A percentile compares a stretch with the other conserved stretches of the same genome.
These are phyloP conservation scores for Saraca asoca DNA, from an alignment of 331 rosid genomes.

Conservation along the genomic window DNA sequence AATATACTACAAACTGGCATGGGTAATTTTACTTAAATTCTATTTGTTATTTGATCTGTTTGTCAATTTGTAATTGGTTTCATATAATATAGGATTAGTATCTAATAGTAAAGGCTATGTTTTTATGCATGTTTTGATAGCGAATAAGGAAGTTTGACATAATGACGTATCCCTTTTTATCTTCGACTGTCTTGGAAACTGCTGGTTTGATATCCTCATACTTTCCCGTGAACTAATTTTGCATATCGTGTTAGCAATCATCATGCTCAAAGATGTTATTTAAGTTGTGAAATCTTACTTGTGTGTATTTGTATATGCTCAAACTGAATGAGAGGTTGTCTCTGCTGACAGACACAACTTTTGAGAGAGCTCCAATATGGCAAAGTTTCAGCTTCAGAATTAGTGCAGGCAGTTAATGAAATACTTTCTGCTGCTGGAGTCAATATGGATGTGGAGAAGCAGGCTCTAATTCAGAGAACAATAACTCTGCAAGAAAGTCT, in stretches of 20 bases:
- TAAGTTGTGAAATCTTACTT: not conserved
- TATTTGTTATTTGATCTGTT: no score
- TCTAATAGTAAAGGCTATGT: not conserved
- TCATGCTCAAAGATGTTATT: not conserved
- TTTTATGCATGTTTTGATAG: not conserved
- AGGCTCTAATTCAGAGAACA: constrained; percentile 74
- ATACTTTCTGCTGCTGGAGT: constrained; percentile 92
- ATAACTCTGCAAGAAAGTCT: constrained; percentile 78
- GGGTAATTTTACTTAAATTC: no score
- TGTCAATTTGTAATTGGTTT: no score
- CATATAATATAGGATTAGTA: no score
- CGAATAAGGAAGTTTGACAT: not conserved
- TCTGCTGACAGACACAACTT: constrained; percentile 47
- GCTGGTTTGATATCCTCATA: no score
- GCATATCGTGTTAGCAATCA: constrained; percentile 8
- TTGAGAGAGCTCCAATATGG: constrained; percentile 64
- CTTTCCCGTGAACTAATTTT: not conserved
- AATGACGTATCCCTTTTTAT: constrained; percentile 13
- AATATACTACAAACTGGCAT: no score
- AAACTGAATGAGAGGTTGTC: constrained; percentile 41
- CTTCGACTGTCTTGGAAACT: not conserved
- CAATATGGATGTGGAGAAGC: constrained; percentile 83
- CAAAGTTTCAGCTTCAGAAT: constrained; percentile 81
- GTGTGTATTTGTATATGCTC: constrained; percentile 21
- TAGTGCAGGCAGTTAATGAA: constrained; percentile 93